phyloP scores from a whole-genome alignment of 768 basidiomycete species.

The Crepidotus variabilis region DNA sequence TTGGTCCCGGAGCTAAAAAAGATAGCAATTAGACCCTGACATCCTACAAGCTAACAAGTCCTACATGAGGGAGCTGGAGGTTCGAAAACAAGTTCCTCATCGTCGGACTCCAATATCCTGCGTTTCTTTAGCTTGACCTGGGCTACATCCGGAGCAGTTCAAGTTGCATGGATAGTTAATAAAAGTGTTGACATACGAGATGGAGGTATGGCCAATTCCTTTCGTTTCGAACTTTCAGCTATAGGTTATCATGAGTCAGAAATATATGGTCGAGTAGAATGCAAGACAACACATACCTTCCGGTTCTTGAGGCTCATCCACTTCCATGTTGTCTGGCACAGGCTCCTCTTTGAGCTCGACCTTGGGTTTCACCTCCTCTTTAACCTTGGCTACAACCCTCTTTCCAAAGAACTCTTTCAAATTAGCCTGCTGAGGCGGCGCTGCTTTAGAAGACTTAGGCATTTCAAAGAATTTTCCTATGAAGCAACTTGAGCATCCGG shows the following conservation, averaged over 20 bases:
- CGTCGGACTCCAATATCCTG: conserved; percentile 51
- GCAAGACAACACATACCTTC: conserved; percentile 15
- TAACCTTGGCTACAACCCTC: conserved; percentile 32
- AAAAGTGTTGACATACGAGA: conserved; percentile 11
- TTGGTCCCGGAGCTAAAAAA: neutral
- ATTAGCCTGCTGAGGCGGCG: conserved; percentile 76
- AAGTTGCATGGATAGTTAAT: too few species aligned
- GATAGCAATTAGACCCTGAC: neutral
- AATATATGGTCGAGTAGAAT: neutral
- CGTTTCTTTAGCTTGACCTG: conserved; percentile 44
- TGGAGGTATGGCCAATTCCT: conserved; percentile 15
- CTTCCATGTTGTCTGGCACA: conserved; percentile 23
- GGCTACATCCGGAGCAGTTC: conserved; percentile 12
- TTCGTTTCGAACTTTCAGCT: conserved; percentile 43
- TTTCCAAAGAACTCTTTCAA: conserved; percentile 72
- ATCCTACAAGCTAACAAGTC: neutral
- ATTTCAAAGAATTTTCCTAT: conserved; percentile 76
- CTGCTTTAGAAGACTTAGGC: conserved; percentile 60
- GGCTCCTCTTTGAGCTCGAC: conserved; percentile 17
- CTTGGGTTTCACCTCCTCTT: conserved; percentile 15
- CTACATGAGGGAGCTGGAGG: conserved; percentile 1
- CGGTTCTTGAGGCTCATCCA: conserved; percentile 20
- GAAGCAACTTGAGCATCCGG: neutral
- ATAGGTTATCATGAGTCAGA: neutral
- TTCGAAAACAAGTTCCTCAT: conserved; percentile 33